Base-by-base conservation (phyloP, 2,329 filamentous ascomycete species). In the Sporothrix curviconia region DNA sequence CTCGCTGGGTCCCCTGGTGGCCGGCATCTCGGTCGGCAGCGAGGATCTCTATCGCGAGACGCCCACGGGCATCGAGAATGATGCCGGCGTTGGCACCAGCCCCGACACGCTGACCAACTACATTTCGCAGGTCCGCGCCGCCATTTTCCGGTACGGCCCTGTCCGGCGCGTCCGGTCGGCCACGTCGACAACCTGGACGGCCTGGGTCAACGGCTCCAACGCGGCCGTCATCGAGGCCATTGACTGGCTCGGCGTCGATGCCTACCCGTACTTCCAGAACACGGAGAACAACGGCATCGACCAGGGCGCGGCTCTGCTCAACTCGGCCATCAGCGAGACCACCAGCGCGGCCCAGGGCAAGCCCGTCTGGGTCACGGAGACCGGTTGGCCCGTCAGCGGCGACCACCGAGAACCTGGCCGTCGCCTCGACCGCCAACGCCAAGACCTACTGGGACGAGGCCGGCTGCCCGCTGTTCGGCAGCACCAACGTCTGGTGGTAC, bases 121-220 rank as follows among this genome's bases (percentile, higher is more conserved):
- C 74, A 90, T 95, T 76, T 71, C 78, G 59, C 76, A 87, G 68
- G 84, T 89, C 59, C 83, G 84, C 61, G 70, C 76, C 28, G 76
- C 81, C 60, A 81, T 95, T 66, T 42, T 67, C 79, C 28, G 81
- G 81, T 59, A 90, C 88, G 14, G 68, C 74, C 50, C 74, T 88
- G 24, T 73, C 78, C 37, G 72, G 73, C 24, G 79, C 76, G 46
- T 76, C 82, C 17, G 89, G 53, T 95, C 60, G 90, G 90, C 54
- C 91, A 95, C 72, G 90, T 95, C 68, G 91, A 95, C 69, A 95
- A 87, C 91, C 53, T 95, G 90, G 90, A 90, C 86, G 36, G 83
- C 82, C 54, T 92, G 84, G 78, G 83, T 83, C 68, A 90, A 95
- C 71, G 71, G 73, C 53, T 82, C 85, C 67, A 95, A 92, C 79